Percentiles rank a stretch among this genome's conserved stretches.
phyloP scores from a whole-genome alignment of 179 eudicot genomes.

The Actinidia chinensis region DNA sequence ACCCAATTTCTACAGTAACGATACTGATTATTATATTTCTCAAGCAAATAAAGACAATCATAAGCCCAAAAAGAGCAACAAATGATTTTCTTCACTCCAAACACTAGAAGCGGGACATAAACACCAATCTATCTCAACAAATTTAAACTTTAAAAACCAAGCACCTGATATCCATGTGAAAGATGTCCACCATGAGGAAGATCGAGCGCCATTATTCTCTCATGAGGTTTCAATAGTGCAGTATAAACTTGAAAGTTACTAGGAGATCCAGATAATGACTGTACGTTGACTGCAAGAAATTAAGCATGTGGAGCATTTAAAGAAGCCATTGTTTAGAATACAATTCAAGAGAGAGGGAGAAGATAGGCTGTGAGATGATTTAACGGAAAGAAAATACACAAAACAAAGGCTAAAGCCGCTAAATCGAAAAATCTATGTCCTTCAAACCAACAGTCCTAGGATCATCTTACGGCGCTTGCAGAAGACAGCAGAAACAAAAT shows the following conservation, averaged over 20 bases:
- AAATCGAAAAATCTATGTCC: not conserved
- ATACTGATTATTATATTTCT: no score
- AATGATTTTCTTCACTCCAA: not conserved
- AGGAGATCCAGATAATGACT: conserved; percentile 95
- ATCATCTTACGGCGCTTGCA: not conserved
- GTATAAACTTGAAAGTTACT: conserved; percentile 94
- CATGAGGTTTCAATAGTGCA: conserved; percentile 92
- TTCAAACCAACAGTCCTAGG: not conserved
- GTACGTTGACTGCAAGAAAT: conserved; percentile 78
- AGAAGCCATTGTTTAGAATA: not conserved
- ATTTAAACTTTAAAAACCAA: not conserved
- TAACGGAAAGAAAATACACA: not conserved
- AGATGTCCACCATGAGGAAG: conserved; percentile 99
- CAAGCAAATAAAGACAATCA: not conserved
- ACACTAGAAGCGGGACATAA: not conserved
- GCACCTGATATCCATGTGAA: conserved; percentile 98
- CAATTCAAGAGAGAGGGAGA: not conserved
- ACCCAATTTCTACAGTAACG: not conserved
- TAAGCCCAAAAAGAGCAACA: conserved; percentile 6
- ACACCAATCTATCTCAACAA: not conserved
- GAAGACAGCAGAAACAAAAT: not conserved
- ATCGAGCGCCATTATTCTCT: conserved; percentile 99
- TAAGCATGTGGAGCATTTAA: not conserved
- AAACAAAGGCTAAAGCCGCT: not conserved
- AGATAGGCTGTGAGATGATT: not conserved